A percentile compares a stretch with the other conserved stretches of the same genome.
Conservation (phyloP, 106 monocot species). For the Hemerocallis citrina region DNA sequence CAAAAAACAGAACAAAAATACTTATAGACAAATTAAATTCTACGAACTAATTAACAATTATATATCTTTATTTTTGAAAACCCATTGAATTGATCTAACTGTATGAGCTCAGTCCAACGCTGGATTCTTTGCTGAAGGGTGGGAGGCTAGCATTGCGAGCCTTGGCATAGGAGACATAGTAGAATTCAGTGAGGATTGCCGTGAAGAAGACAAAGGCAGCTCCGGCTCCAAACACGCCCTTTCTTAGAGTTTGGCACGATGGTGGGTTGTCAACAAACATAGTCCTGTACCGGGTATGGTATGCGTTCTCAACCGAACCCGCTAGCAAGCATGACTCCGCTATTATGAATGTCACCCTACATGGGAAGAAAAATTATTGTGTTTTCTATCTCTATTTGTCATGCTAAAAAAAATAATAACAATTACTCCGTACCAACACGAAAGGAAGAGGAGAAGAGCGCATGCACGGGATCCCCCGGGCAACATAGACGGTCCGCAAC, state of each 20-base stretch:
- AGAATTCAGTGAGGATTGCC: slow-evolving; percentile 50
- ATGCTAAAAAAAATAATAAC: background rate
- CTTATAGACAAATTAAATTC: too few species aligned
- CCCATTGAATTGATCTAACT: slow-evolving; percentile 19
- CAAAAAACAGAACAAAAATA: too few species aligned
- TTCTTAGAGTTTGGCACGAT: slow-evolving; percentile 44
- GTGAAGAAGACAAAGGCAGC: slow-evolving; percentile 88
- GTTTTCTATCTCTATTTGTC: background rate
- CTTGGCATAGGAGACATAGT: slow-evolving; percentile 52
- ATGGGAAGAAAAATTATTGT: background rate
- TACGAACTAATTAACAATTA: too few species aligned
- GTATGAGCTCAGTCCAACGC: slow-evolving; percentile 51
- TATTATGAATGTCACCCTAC: slow-evolving; percentile 69
- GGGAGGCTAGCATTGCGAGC: slow-evolving; percentile 19
- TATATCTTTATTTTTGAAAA: too few species aligned
- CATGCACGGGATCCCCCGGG: slow-evolving; percentile 49
- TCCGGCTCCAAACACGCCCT: slow-evolving; percentile 79
- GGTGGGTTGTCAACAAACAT: slow-evolving; percentile 19
- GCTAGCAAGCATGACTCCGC: slow-evolving; percentile 82
- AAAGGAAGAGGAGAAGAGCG: slow-evolving; percentile 35
- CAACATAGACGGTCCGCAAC: slow-evolving; percentile 32
- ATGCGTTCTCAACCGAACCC: slow-evolving; percentile 72
- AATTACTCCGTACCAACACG: slow-evolving; percentile 20
- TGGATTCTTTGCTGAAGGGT: slow-evolving; percentile 11
- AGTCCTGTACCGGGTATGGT: slow-evolving; percentile 28